Evolutionary conservation across 2,329 filamentous ascomycete species (phyloP).

Genomic region (Ascochyta fabae): DNA sequence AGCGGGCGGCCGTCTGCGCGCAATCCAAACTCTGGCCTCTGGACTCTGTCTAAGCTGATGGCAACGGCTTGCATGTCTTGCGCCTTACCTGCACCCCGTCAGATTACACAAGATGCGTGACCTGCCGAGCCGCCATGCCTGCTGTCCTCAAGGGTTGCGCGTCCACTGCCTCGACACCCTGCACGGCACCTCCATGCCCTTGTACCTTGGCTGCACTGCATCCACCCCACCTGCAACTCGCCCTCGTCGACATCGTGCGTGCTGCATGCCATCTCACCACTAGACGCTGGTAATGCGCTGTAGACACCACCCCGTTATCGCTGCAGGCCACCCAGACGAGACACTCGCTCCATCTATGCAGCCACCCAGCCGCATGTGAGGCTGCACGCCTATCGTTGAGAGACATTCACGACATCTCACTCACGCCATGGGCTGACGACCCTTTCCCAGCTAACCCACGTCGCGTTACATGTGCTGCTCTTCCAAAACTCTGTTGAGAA

Average conservation of each 20-base stretch:
- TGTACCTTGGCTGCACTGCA: too few relatives aligned
- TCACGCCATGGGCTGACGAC: constrained; percentile 33
- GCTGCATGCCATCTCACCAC: constrained; percentile 11
- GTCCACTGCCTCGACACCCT: too few relatives aligned
- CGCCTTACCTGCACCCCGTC: too few relatives aligned
- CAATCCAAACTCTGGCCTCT: constrained; percentile 2
- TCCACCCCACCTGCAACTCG: not conserved
- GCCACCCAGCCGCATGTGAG: not conserved
- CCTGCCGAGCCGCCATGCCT: too few relatives aligned
- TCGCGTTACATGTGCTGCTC: constrained; percentile 22
- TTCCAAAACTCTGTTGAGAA: constrained; percentile 14
- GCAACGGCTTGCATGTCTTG: not conserved
- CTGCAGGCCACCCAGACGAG: constrained; percentile 6
- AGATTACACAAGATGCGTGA: too few relatives aligned
- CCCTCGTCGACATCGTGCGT: not conserved
- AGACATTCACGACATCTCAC: not conserved
- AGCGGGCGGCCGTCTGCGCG: not conserved
- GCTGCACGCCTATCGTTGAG: constrained; percentile 1
- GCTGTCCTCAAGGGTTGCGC: too few relatives aligned
- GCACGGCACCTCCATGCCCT: too few relatives aligned
- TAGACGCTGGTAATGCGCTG: not conserved
- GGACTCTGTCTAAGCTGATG: not conserved
- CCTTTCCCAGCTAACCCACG: constrained; percentile 15
- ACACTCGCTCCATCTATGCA: not conserved
- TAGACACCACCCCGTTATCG: not conserved